A percentile compares a stretch with the other conserved stretches of the same genome.
These are phyloP conservation scores for Chaetomium sp. DNA, from an alignment of 2,329 filamentous ascomycete genomes.

Conservation along the genomic window DNA sequence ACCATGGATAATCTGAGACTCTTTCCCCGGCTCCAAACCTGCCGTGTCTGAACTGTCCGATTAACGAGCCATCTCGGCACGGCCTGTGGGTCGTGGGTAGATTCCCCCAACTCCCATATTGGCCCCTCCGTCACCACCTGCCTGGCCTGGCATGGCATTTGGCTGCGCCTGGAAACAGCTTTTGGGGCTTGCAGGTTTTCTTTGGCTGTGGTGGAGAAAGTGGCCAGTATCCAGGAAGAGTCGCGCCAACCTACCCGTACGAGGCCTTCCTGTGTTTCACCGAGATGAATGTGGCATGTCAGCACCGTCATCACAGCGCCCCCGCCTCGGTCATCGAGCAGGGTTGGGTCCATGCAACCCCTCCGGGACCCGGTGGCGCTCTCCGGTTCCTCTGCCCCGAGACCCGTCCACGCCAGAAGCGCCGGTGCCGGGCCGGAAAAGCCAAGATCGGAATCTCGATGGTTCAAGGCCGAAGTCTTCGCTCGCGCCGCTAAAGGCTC, in stretches of 20 bases:
- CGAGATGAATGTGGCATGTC: conserved; percentile 23
- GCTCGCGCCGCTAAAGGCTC: neutral
- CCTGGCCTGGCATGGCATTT: neutral
- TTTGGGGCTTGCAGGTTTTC: neutral
- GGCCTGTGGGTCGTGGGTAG: conserved; percentile 16
- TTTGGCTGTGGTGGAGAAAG: conserved; percentile 24
- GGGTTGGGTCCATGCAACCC: neutral
- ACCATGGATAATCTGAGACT: conserved; percentile 29
- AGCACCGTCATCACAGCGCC: conserved; percentile 14
- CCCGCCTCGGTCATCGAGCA: neutral
- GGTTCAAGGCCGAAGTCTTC: neutral
- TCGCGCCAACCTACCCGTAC: conserved; percentile 24
- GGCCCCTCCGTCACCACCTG: conserved; percentile 15
- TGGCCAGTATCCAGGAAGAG: conserved; percentile 7
- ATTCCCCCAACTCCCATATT: conserved; percentile 9
- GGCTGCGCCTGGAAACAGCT: conserved; percentile 17
- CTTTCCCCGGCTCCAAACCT: conserved; percentile 22
- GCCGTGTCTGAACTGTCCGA: conserved; percentile 27
- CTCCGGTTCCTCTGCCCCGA: neutral
- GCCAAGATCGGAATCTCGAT: neutral
- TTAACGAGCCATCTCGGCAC: conserved; percentile 2
- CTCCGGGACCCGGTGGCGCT: neutral
- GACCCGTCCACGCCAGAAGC: conserved; percentile 1
- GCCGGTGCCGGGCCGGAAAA: conserved; percentile 5
- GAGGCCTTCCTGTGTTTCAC: conserved; percentile 28